Evolutionary conservation across 2,329 filamentous ascomycete genomes (phyloP).

Genomic region (Dothideomycetes sp.): DNA sequence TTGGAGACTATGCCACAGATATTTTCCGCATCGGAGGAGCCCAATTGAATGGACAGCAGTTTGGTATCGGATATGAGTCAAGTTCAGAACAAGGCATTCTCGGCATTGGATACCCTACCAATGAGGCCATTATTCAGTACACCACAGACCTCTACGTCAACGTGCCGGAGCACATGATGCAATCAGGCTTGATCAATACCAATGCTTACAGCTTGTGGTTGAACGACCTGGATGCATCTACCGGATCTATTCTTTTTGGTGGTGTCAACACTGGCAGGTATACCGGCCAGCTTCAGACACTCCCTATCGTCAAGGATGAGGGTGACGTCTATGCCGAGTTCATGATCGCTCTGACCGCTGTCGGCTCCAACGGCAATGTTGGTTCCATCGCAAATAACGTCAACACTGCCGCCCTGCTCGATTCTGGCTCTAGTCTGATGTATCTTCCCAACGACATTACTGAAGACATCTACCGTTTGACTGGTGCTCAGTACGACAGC

Average conservation of each 20-base stretch:
- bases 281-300: constrained; percentile 50
- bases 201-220: constrained; percentile 62
- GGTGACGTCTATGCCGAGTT: constrained; percentile 45
- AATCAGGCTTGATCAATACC: constrained; percentile 51
- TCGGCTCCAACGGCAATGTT: constrained; percentile 35
- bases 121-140: constrained; percentile 64
- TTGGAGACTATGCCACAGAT: constrained; percentile 74
- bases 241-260: constrained; percentile 67
- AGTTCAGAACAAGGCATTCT: constrained; percentile 60
- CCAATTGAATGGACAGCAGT: constrained; percentile 52
- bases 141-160: constrained; percentile 45
- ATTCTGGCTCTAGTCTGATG: constrained; percentile 65
- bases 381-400: constrained; percentile 35
- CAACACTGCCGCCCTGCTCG: constrained; percentile 53
- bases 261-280: constrained; percentile 73
- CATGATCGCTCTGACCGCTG: constrained; percentile 42
- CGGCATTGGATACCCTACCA: constrained; percentile 71
- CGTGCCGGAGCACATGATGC: constrained; percentile 55
- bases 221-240: constrained; percentile 50
- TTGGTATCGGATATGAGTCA: constrained; percentile 62
- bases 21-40: constrained; percentile 52
- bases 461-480: constrained; percentile 31
- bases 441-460: constrained; percentile 58
- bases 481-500: constrained; percentile 34
- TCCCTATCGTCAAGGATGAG: constrained; percentile 47